Percentiles rank a stretch among this genome's conserved stretches.
These are phyloP conservation scores for Pseudozyma thailandica DNA, from an alignment of 1,284 basidiomycete genomes.

Conservation along the genomic window DNA sequence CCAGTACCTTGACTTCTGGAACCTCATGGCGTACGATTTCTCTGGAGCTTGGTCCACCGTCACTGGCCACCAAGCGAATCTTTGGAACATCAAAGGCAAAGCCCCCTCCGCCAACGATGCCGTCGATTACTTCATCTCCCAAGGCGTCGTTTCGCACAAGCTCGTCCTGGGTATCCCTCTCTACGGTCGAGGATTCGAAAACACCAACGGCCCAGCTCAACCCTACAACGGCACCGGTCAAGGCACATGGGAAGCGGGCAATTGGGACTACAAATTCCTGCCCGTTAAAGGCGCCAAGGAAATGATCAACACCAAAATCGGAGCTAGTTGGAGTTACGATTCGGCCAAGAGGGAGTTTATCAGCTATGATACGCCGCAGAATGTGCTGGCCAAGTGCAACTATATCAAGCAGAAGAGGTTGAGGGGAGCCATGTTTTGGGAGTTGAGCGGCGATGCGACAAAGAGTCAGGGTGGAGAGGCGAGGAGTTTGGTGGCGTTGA, in stretches of 20 bases:
- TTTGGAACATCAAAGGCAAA: conserved; percentile 73
- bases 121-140: conserved; percentile 75
- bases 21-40: conserved; percentile 80
- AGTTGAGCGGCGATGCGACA: conserved; percentile 67
- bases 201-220: conserved; percentile 79
- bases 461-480: conserved; percentile 40
- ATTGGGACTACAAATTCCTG: conserved; percentile 77
- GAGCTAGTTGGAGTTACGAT: conserved; percentile 80
- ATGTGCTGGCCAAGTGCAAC: conserved; percentile 77
- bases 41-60: conserved; percentile 74
- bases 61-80: conserved; percentile 81
- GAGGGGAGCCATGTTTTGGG: conserved; percentile 79
- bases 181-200: conserved; percentile 80
- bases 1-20: conserved; percentile 80
- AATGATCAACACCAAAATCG: conserved; percentile 77
- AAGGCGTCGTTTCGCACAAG: conserved; percentile 79
- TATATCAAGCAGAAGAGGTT: conserved; percentile 79
- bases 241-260: conserved; percentile 74
- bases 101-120: conserved; percentile 75
- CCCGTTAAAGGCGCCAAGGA: conserved; percentile 77
- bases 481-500: conserved; percentile 42
- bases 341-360: conserved; percentile 78
- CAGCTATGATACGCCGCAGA: conserved; percentile 79
- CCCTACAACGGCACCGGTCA: conserved; percentile 82
- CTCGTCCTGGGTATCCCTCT: conserved; percentile 77